Percentiles rank a stretch among this genome's conserved stretches.
These are phyloP conservation scores for Cladorrhinum sp. DNA, from an alignment of 2,329 filamentous ascomycete genomes.

Conservation along the genomic window DNA sequence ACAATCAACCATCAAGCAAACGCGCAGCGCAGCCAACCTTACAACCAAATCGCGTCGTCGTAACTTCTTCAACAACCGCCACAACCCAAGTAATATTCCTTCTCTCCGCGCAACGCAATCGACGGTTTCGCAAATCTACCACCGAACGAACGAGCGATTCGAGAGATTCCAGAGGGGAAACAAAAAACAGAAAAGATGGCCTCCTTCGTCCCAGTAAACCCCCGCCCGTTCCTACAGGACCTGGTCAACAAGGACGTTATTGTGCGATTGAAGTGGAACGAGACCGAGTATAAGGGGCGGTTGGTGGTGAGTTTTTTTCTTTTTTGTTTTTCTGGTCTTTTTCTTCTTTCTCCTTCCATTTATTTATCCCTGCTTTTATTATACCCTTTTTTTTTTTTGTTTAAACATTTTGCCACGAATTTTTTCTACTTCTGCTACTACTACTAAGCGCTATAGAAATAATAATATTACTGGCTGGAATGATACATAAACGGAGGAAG, in stretches of 20 bases:
- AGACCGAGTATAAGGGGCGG: constrained; percentile 93
- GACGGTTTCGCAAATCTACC: not conserved
- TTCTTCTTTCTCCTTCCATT: not conserved
- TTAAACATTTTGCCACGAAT: too few relatives aligned
- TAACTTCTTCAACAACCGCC: not conserved
- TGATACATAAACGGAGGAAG: too few relatives aligned
- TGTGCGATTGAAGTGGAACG: constrained; percentile 94
- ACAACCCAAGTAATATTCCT: too few relatives aligned
- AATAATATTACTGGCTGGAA: too few relatives aligned
- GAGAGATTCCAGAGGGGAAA: not conserved
- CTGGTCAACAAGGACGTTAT: constrained; percentile 91
- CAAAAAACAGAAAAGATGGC: constrained; percentile 18
- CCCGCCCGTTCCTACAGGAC: constrained; percentile 91
- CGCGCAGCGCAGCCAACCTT: too few relatives aligned
- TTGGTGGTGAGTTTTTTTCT: constrained; percentile 47
- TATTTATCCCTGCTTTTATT: not conserved
- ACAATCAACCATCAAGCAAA: too few relatives aligned
- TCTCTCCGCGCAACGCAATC: not conserved
- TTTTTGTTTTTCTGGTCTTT: not conserved
- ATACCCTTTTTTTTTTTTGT: too few relatives aligned
- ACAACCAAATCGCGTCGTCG: too few relatives aligned
- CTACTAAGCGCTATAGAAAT: too few relatives aligned
- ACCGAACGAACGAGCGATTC: not conserved
- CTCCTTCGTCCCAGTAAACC: constrained; percentile 85
- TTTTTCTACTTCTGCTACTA: too few relatives aligned